A percentile compares a stretch with the other conserved stretches of the same genome.
Evolutionary conservation across 1,284 basidiomycete species (phyloP).

Genomic region (Fomitopsis palustris): DNA sequence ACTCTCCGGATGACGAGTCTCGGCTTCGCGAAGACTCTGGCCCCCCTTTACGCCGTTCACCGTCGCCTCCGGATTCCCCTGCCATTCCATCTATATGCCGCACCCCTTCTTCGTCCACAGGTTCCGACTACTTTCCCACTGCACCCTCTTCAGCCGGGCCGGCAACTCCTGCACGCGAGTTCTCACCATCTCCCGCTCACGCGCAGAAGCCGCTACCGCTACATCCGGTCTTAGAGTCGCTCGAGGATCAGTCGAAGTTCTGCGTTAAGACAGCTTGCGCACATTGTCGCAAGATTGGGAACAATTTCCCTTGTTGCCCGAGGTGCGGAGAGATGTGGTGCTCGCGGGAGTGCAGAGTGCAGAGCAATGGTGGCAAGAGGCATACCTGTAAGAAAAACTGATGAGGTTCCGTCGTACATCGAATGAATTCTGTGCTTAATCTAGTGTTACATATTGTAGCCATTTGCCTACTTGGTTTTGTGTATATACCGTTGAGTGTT

Average conservation of each 20-base stretch:
- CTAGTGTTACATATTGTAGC: not conserved
- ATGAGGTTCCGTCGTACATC: not conserved
- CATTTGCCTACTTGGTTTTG: not conserved
- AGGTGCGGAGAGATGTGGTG: slow-evolving; percentile 68
- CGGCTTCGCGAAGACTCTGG: not conserved
- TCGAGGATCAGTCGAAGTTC: slow-evolving; percentile 56
- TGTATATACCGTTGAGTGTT: not conserved
- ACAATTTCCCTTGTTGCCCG: slow-evolving; percentile 63
- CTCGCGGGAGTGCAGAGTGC: slow-evolving; percentile 59
- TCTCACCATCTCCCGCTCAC: slow-evolving; percentile 10
- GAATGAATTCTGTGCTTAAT: not conserved
- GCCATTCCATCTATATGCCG: slow-evolving; percentile 29
- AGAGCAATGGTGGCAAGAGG: slow-evolving; percentile 41
- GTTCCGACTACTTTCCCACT: slow-evolving; percentile 28
- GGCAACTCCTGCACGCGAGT: slow-evolving; percentile 18
- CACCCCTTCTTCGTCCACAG: slow-evolving; percentile 27
- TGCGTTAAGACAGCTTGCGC: slow-evolving; percentile 45
- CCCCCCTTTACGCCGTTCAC: not conserved
- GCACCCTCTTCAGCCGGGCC: slow-evolving; percentile 24
- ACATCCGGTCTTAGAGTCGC: slow-evolving; percentile 48
- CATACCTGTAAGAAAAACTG: slow-evolving; percentile 31
- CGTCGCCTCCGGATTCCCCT: slow-evolving; percentile 13
- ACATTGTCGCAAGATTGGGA: slow-evolving; percentile 53
- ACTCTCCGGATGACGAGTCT: not conserved
- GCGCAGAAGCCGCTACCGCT: slow-evolving; percentile 22